phyloP scores from a whole-genome alignment of 768 basidiomycete genomes.

The Podaxis sp. region DNA sequence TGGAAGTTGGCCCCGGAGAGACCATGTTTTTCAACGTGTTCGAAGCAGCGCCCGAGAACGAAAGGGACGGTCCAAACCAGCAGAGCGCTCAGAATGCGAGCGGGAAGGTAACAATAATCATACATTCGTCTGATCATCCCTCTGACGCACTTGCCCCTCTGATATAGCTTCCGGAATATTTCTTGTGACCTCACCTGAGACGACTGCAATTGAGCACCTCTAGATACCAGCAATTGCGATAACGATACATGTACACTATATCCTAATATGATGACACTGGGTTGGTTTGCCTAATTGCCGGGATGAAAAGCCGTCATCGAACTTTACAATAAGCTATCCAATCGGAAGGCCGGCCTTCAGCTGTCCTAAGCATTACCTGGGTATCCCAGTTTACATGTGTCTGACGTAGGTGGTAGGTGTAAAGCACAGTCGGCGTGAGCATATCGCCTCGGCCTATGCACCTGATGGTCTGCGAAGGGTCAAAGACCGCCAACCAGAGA shows the following conservation, averaged over 20 bases:
- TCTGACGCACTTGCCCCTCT: slow-evolving; percentile 10
- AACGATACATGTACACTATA: neutral
- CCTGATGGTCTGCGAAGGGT: neutral
- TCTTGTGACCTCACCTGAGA: slow-evolving; percentile 35
- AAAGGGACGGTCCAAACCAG: slow-evolving; percentile 81
- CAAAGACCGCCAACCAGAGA: slow-evolving; percentile 2
- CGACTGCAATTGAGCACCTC: neutral
- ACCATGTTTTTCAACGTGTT: slow-evolving; percentile 95
- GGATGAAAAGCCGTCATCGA: neutral
- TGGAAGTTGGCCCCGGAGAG: slow-evolving; percentile 91
- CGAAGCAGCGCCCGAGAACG: slow-evolving; percentile 98
- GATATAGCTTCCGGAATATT: slow-evolving; percentile 75
- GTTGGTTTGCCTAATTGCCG: neutral
- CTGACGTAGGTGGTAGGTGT: neutral
- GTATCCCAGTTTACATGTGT: neutral
- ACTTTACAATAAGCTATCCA: neutral
- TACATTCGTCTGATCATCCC: slow-evolving; percentile 11
- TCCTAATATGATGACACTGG: neutral
- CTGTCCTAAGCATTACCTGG: neutral
- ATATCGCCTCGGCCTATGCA: neutral
- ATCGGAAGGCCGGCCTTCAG: neutral
- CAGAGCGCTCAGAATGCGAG: slow-evolving; percentile 68
- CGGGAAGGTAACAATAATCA: slow-evolving; percentile 52
- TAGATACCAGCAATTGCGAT: slow-evolving; percentile 7
- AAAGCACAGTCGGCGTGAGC: neutral